These are phyloP conservation scores for Suhomyces xylopsoci DNA, from an alignment of 805 yeast genomes.

Conservation along the genomic window DNA sequence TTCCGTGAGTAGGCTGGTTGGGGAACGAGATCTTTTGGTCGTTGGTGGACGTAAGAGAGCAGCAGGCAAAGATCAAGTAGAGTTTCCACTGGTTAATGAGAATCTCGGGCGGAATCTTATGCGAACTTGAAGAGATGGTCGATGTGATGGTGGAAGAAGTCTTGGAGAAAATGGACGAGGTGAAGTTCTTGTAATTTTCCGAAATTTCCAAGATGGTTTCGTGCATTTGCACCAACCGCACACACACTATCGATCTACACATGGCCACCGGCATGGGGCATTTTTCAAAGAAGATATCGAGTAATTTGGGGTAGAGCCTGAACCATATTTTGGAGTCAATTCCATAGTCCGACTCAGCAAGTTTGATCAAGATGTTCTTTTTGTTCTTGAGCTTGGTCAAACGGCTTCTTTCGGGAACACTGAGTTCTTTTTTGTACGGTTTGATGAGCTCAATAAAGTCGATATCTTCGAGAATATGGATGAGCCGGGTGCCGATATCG, in stretches of 20 bases:
- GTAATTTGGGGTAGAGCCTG: constrained; percentile 72
- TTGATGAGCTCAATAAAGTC: constrained; percentile 66
- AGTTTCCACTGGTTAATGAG: constrained; percentile 85
- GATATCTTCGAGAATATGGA: constrained; percentile 68
- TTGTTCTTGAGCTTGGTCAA: constrained; percentile 61
- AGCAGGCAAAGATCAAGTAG: constrained; percentile 85
- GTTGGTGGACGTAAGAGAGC: constrained; percentile 83
- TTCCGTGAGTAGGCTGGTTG: constrained; percentile 53
- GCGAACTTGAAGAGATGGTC: neutral
- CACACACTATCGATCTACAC: constrained; percentile 87
- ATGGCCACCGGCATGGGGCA: constrained; percentile 94
- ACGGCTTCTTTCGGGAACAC: constrained; percentile 76
- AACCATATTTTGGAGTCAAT: constrained; percentile 98
- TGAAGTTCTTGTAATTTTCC: constrained; percentile 37
- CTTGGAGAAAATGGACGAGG: constrained; percentile 35
- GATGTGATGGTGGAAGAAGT: constrained; percentile 10
- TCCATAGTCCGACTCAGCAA: constrained; percentile 91
- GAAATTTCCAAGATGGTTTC: constrained; percentile 61
- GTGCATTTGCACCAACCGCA: constrained; percentile 80
- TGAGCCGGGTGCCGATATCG: constrained; percentile 70
- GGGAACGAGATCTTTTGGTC: constrained; percentile 71
- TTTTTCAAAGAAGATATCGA: constrained; percentile 66
- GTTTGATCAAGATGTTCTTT: constrained; percentile 63
- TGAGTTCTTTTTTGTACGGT: constrained; percentile 48
- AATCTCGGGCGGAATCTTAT: constrained; percentile 56